Conservation (phyloP, 768 basidiomycete genomes). For the Rickenella mellea region DNA sequence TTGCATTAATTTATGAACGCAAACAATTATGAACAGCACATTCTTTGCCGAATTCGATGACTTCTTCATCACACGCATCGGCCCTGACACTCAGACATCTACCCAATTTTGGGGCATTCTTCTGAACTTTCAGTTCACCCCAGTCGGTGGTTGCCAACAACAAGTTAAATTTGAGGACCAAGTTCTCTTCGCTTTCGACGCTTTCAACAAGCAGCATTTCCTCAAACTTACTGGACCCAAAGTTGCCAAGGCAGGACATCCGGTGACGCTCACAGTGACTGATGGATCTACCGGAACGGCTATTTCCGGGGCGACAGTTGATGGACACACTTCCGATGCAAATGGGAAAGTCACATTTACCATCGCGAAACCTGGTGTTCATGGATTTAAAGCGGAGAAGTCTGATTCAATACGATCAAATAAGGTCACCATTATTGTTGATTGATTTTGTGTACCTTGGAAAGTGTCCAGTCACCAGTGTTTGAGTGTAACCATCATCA, state of each 20-base stretch:
- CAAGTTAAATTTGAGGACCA: slow-evolving; percentile 20
- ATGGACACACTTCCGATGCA: slow-evolving; percentile 11
- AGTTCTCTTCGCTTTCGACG: slow-evolving; percentile 31
- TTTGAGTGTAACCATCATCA: too few species aligned
- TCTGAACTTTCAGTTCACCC: slow-evolving; percentile 23
- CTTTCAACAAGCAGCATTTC: slow-evolving; percentile 22
- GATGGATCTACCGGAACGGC: slow-evolving; percentile 25
- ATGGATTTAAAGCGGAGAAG: slow-evolving; percentile 23
- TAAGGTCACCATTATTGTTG: slow-evolving; percentile 8
- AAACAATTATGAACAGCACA: slow-evolving; percentile 16
- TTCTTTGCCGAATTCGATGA: slow-evolving; percentile 30
- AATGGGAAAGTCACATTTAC: slow-evolving; percentile 20
- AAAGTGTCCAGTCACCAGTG: too few species aligned
- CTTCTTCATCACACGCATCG: slow-evolving; percentile 32
- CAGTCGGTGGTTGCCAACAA: slow-evolving; percentile 33
- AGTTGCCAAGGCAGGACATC: slow-evolving; percentile 13
- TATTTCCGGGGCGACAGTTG: slow-evolving; percentile 25
- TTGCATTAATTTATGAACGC: background rate
- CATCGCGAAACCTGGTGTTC: slow-evolving; percentile 16
- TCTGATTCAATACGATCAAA: slow-evolving; percentile 25
- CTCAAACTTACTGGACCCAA: slow-evolving; percentile 25
- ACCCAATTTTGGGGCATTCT: slow-evolving; percentile 28
- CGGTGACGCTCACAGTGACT: slow-evolving; percentile 24
- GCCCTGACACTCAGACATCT: slow-evolving; percentile 16
- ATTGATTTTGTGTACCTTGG: too few species aligned